These are phyloP conservation scores for Zizania palustris DNA, from an alignment of 202 grass and related monocot genomes.

Conservation along the genomic window DNA sequence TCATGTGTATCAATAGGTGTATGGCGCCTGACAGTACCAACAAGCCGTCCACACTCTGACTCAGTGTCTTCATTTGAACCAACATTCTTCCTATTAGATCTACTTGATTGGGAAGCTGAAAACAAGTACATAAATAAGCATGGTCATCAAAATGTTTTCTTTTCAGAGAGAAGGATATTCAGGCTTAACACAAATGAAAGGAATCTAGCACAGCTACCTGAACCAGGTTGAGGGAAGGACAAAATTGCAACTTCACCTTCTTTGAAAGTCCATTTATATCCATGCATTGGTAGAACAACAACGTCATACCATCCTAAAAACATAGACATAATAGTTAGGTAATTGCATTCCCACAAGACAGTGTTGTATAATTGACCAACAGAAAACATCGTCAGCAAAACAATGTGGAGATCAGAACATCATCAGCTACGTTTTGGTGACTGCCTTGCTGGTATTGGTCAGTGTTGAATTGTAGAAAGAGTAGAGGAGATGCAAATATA, in stretches of 20 bases:
- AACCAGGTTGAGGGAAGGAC: constrained; percentile 71
- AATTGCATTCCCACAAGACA: constrained; percentile 4
- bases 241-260: constrained; percentile 96
- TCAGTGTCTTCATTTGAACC: constrained; percentile 65
- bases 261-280: constrained; percentile 98
- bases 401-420: constrained; percentile 18
- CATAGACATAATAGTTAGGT: constrained; percentile 29
- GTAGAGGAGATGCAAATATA: constrained; percentile 1
- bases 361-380: constrained; percentile 21
- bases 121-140: constrained; percentile 32
- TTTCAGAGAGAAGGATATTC: not conserved
- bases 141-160: not conserved
- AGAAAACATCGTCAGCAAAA: constrained; percentile 8
- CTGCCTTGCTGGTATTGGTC: too few species aligned
- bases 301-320: constrained; percentile 92
- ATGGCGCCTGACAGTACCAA: constrained; percentile 89
- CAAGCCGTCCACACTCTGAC: constrained; percentile 62
- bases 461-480: too few species aligned
- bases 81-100: constrained; percentile 61
- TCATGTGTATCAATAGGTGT: constrained; percentile 91
- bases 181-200: constrained; percentile 20
- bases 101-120: constrained; percentile 65
- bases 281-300: constrained; percentile 68
- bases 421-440: not conserved
- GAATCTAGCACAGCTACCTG: constrained; percentile 53